These are phyloP conservation scores for Hymenoscyphus salicellus DNA, from an alignment of 2,329 filamentous ascomycete genomes.

Conservation along the genomic window DNA sequence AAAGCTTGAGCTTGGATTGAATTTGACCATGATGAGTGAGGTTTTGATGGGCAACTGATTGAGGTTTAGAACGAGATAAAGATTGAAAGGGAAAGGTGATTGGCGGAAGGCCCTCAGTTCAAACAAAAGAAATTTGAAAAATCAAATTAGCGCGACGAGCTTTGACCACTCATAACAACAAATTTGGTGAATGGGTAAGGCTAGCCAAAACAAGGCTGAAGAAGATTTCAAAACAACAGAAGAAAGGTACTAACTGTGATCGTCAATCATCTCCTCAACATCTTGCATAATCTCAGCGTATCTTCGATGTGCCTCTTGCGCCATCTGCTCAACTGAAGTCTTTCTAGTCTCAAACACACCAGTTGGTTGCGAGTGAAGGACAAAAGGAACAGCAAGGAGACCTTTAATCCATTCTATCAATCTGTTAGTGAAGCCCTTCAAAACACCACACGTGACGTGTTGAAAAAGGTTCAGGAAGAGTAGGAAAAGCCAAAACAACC, in stretches of 20 bases:
- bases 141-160: neutral
- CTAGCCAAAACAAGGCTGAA: neutral
- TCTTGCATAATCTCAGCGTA: conserved; percentile 96
- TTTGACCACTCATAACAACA: neutral
- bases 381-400: conserved; percentile 89
- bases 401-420: conserved; percentile 89
- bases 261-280: conserved; percentile 85
- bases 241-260: conserved; percentile 65
- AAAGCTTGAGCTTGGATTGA: conserved; percentile 85
- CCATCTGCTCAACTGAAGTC: conserved; percentile 66
- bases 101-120: neutral
- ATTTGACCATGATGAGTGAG: conserved; percentile 52
- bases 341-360: conserved; percentile 72
- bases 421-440: neutral
- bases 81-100: neutral
- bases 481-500: neutral
- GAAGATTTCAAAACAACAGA: conserved; percentile 5
- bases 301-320: conserved; percentile 75
- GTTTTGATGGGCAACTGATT: conserved; percentile 66
- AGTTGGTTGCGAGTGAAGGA: conserved; percentile 91
- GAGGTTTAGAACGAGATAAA: neutral
- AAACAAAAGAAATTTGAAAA: neutral
- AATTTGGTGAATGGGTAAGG: neutral
- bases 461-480: neutral
- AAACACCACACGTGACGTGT: neutral